phyloP scores from a whole-genome alignment of 208 protist genomes.

The Phytomonas serpens region DNA sequence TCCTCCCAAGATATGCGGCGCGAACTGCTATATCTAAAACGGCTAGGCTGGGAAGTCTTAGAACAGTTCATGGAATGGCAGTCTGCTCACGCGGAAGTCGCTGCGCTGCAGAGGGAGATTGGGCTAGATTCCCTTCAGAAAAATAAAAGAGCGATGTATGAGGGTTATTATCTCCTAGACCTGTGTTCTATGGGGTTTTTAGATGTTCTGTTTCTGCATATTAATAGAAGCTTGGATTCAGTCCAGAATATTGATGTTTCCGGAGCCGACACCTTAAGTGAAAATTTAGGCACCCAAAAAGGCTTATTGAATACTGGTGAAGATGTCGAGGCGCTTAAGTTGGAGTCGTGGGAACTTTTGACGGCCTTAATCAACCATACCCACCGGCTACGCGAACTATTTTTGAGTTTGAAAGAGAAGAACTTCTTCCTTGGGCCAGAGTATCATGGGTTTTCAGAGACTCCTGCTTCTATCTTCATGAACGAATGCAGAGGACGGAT shows the following conservation, averaged over 20 bases:
- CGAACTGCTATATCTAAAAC: conserved; percentile 64
- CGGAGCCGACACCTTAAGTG: conserved; percentile 34
- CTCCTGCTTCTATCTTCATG: not conserved
- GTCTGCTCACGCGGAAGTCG: conserved; percentile 22
- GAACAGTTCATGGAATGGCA: conserved; percentile 62
- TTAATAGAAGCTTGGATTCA: not conserved
- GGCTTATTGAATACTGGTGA: conserved; percentile 39
- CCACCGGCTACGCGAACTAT: not conserved
- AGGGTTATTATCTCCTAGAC: conserved; percentile 28
- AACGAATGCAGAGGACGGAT: not conserved
- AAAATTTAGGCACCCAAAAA: conserved; percentile 11
- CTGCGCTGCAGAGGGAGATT: not conserved
- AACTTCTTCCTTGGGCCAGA: not conserved
- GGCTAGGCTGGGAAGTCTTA: conserved; percentile 68
- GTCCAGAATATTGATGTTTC: conserved; percentile 23
- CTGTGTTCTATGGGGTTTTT: conserved; percentile 51
- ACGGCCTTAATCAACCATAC: conserved; percentile 37
- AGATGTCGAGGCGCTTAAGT: conserved; percentile 55
- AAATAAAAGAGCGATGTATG: conserved; percentile 11
- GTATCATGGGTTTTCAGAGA: not conserved
- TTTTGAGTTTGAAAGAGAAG: not conserved
- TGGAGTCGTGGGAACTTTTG: conserved; percentile 60
- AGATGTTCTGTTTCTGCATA: conserved; percentile 59
- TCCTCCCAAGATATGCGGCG: conserved; percentile 13
- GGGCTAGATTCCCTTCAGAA: not conserved